Percentiles rank a stretch among this genome's conserved stretches.
phyloP scores from a whole-genome alignment of 805 yeast genomes.

The Lachancea sp. region DNA sequence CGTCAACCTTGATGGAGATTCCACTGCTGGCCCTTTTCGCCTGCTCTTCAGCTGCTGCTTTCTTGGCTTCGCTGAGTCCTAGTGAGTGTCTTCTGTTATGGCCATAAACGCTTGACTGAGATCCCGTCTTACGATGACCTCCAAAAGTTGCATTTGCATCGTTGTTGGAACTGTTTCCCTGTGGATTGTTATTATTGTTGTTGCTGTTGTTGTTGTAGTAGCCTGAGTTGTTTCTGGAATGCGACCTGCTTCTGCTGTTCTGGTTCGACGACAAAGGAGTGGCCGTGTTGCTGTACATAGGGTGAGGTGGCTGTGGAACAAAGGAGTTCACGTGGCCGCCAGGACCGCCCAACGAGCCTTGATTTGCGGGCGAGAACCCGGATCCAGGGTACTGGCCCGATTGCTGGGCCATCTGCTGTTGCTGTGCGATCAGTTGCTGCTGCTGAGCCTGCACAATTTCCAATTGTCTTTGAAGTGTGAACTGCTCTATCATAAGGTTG shows the following conservation, averaged over 20 bases:
- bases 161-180: neutral
- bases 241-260: conserved; percentile 30
- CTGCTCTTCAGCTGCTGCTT: conserved; percentile 91
- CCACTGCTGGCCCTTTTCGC: conserved; percentile 48
- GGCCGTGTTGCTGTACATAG: conserved; percentile 20
- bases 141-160: conserved; percentile 12
- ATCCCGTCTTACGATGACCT: conserved; percentile 46
- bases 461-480: conserved; percentile 81
- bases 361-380: conserved; percentile 24
- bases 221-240: conserved; percentile 34
- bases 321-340: conserved; percentile 13
- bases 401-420: conserved; percentile 51
- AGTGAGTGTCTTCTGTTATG: conserved; percentile 89
- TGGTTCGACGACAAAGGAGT: conserved; percentile 4
- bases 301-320: conserved; percentile 28
- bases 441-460: conserved; percentile 90
- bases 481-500: conserved; percentile 84
- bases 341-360: conserved; percentile 16
- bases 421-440: conserved; percentile 54
- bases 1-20: conserved; percentile 21
- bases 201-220: conserved; percentile 22
- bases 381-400: conserved; percentile 37
- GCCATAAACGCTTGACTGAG: conserved; percentile 47
- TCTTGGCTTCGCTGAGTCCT: conserved; percentile 86
- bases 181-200: conserved; percentile 11